Base-by-base conservation (phyloP, 2,329 filamentous ascomycete genomes). In the Fusarium sp. region DNA sequence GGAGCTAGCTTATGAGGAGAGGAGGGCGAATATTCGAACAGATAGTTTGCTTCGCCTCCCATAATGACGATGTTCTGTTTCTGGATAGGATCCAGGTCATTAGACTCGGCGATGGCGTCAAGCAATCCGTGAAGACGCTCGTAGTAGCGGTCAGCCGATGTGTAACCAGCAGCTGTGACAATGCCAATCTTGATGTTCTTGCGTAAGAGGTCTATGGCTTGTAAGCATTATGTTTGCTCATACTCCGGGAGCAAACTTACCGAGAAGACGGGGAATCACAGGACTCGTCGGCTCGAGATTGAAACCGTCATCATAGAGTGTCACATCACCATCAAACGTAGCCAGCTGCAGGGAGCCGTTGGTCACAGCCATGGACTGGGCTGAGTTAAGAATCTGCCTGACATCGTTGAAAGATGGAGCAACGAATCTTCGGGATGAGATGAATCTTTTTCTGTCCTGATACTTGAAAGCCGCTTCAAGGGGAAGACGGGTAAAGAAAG, bases 331-430 rank as follows among this genome's bases (percentile, higher is more conserved):
- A 79, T 99, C 96, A 77, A 99, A 99, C 0, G 96, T 99, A 55
- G 97, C 91, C 6, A 99, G 87, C 72, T 96, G 90, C 10, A 98
- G 85, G 6, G 89, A 87, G 22, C 92, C 91, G 24, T 88, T 89
- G 17, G 94, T 91, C n/a, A 98, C 88, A 39, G 93, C 94, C 90
- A 98, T 94, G 63, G 95, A 86, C 80, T 99, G 96, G 19, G 96
- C 94, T 39, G 96, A 96, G 81, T 99, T 99, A 72, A 99, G 88
- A 52, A 97, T 92, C 24, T 98, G 85, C 3, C 96, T 90, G 62
- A 99, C 90, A 77, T 99, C 96, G 81, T 99, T 99, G 86, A 99
- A 99, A 2, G 93, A 97, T 0, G 96, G 96, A 1, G 95, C 92
- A 3, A 99, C 96, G 77, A 98, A 98, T 64, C 96, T 91, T 24